Evolutionary conservation across 768 basidiomycete species (phyloP).

Genomic region (Podaxis sp.): DNA sequence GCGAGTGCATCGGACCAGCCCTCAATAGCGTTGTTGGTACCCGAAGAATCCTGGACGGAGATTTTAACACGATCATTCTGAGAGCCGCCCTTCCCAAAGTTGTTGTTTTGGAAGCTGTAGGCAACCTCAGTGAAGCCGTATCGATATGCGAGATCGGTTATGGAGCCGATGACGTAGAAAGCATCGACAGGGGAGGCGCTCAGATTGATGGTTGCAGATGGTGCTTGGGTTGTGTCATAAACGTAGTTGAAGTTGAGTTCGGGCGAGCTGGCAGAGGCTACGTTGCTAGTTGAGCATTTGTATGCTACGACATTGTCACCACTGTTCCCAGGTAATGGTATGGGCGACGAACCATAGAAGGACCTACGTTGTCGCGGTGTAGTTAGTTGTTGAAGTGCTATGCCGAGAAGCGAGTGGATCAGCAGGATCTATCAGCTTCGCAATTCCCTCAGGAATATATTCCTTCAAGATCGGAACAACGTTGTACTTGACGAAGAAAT

Average conservation of each 20-base stretch:
- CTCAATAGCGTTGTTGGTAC: conserved; percentile 46
- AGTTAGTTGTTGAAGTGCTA: conserved; percentile 4
- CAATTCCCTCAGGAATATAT: conserved; percentile 39
- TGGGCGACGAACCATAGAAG: neutral
- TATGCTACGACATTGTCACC: conserved; percentile 30
- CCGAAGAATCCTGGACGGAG: conserved; percentile 46
- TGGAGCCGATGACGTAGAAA: conserved; percentile 52
- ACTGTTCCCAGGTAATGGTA: conserved; percentile 6
- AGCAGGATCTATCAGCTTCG: conserved; percentile 41
- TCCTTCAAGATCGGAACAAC: conserved; percentile 46
- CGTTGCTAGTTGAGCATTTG: conserved; percentile 20
- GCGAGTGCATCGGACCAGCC: conserved; percentile 20
- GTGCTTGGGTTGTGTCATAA: conserved; percentile 25
- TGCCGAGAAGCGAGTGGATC: conserved; percentile 43
- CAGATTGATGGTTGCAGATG: conserved; percentile 34
- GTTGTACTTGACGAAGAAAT: conserved; percentile 26
- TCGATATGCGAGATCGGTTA: conserved; percentile 38
- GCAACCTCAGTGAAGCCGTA: conserved; percentile 49
- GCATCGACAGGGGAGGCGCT: conserved; percentile 45
- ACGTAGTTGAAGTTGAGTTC: conserved; percentile 32
- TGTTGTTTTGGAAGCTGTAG: conserved; percentile 48
- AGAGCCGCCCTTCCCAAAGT: conserved; percentile 48
- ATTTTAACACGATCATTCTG: conserved; percentile 49
- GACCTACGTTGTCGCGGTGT: neutral
- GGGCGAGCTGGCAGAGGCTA: conserved; percentile 30